Evolutionary conservation across 106 monocot species (phyloP).

Genomic region (Gastrodia elata): DNA sequence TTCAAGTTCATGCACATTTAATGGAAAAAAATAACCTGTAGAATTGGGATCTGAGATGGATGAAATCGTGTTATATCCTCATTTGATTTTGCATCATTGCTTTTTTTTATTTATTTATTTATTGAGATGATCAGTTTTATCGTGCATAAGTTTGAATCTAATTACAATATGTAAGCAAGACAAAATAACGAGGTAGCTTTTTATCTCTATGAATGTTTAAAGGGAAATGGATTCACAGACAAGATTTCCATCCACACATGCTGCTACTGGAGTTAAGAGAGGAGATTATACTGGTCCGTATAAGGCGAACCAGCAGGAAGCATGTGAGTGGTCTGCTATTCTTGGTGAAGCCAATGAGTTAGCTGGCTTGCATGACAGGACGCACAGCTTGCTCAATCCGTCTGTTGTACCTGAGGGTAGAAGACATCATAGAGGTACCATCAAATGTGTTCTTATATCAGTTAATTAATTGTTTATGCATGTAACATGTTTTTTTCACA

Average conservation of each 20-base stretch:
- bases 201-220: constrained; percentile 3
- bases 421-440: not conserved
- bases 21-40: not conserved
- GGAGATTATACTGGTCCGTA: not conserved
- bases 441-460: not conserved
- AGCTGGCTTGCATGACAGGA: not conserved
- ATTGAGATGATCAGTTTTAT: not conserved
- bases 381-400: not conserved
- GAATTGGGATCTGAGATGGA: not conserved
- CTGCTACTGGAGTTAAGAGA: not conserved
- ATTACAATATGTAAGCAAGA: not conserved
- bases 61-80: not conserved
- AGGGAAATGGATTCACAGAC: not conserved
- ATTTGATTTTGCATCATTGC: not conserved
- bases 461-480: not conserved
- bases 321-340: constrained; percentile 1
- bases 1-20: not conserved
- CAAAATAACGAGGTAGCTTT: not conserved
- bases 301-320: not conserved
- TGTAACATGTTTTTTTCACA: not conserved
- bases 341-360: constrained; percentile 1
- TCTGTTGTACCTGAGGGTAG: not conserved
- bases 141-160: not conserved
- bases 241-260: not conserved
- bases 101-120: no score